Base-by-base conservation (phyloP, 352 stramenopile genomes). In the Plasmopara muralis region DNA sequence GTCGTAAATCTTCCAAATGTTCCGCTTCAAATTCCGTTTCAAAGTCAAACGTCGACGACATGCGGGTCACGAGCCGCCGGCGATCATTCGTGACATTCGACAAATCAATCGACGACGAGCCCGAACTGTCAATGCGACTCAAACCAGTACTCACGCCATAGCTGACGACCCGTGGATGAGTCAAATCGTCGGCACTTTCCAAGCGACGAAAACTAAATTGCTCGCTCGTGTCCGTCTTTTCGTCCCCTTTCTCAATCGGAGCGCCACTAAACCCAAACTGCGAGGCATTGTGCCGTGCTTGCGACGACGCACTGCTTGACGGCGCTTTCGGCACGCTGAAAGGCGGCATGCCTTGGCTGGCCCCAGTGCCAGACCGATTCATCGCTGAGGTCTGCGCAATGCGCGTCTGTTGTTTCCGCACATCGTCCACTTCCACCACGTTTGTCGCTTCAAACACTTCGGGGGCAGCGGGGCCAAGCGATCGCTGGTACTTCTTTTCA, bases 401-500 rank as follows among this genome's bases (percentile, higher is more conserved):
- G 18, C 77, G 79, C 18, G 69, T 77, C 55, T 86, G 74, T 50
- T 87, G 74, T 38, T 73, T 72, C 35, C 75, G 76, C 18, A 69
- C 38, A 29, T 70, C 58, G 28, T 77, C 65, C 50, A 82, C 57
- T 41, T 64, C 55, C 30, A 66, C 50, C 6, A 61, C 59, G 37
- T 79, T 44, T 25, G 30, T 66, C 30, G 18, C 66, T 5, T 53
- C 46, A 39, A 45, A 49, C 8, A 60, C 41, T 43, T 75, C 71
- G 25, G 54, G 60, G 0, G 42, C 62, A 16, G 64, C 54, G 31
- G 80, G 66, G 44, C 77, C 56, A 55, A 74, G 66, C 12, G 64
- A 66, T 35, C 62, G 64, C 54, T 90, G 73, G 9, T 70, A 69
- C 53, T 79, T 77, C 64, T 93, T 93, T 62, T 93, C 83, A 18